Conservation (phyloP, 495 filamentous ascomycete species). For the Hyaloscypha variabilis region DNA sequence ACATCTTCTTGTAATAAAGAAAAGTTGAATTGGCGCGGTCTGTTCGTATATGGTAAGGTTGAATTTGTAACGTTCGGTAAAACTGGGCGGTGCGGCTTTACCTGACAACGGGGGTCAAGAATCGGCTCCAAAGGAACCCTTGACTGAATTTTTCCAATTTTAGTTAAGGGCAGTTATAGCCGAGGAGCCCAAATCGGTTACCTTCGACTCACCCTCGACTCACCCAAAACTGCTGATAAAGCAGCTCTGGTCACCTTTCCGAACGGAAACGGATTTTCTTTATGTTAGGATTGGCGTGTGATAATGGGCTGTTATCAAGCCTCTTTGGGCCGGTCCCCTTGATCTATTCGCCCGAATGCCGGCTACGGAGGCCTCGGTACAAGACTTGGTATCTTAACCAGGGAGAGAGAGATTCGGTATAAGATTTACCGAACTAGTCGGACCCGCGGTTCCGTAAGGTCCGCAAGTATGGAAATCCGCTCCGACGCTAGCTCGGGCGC, state of each 20-base stretch:
- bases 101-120: neutral
- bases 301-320: too few relatives aligned
- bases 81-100: slow-evolving; percentile 10
- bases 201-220: slow-evolving; percentile 6
- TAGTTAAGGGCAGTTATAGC: neutral
- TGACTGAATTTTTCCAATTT: neutral
- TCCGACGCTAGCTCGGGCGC: too few relatives aligned
- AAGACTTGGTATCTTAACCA: too few relatives aligned
- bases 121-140: neutral
- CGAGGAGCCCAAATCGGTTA: too few relatives aligned
- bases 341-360: too few relatives aligned
- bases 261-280: neutral
- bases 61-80: slow-evolving; percentile 24
- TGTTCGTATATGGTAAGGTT: slow-evolving; percentile 21
- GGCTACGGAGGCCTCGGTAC: too few relatives aligned
- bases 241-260: slow-evolving; percentile 3
- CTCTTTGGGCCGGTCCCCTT: too few relatives aligned
- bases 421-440: too few relatives aligned
- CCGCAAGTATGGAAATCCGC: too few relatives aligned
- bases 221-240: neutral
- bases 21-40: slow-evolving; percentile 12
- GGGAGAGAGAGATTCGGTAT: too few relatives aligned
- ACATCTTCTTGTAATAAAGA: slow-evolving; percentile 16
- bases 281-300: slow-evolving; percentile 2
- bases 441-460: too few relatives aligned